A percentile compares a stretch with the other conserved stretches of the same genome.
Conservation (phyloP, 1,139 yeast species). For the Geotrichum klebahnii region DNA sequence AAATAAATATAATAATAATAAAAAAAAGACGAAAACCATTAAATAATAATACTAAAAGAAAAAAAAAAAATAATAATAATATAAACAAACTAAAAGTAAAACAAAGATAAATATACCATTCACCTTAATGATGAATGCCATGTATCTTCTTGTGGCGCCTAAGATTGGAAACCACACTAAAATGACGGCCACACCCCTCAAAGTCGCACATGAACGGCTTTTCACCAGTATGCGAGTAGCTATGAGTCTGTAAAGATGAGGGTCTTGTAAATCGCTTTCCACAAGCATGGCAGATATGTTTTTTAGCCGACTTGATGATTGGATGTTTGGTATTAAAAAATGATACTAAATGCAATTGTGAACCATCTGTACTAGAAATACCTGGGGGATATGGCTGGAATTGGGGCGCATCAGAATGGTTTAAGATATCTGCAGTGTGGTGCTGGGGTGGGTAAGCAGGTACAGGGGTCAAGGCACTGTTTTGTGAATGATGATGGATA, state of each 20-base stretch:
- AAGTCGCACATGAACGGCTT: constrained; percentile 70
- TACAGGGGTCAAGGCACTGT: no score
- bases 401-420: no score
- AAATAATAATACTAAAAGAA: no score
- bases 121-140: neutral
- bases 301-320: constrained; percentile 31
- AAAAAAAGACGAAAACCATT: neutral
- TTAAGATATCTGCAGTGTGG: no score
- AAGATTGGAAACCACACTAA: constrained; percentile 39
- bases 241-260: constrained; percentile 72
- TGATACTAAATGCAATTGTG: no score
- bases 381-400: no score
- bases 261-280: constrained; percentile 76
- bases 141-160: neutral
- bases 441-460: no score
- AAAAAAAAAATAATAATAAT: no score
- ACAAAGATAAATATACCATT: neutral
- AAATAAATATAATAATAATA: neutral
- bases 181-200: constrained; percentile 63
- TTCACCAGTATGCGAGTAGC: constrained; percentile 82
- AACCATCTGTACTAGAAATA: no score
- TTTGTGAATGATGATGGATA: no score
- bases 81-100: neutral
- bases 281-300: constrained; percentile 60
- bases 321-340: no score